These are phyloP conservation scores for Colletotrichum tabaci DNA, from an alignment of 2,329 filamentous ascomycete species.

Conservation along the genomic window DNA sequence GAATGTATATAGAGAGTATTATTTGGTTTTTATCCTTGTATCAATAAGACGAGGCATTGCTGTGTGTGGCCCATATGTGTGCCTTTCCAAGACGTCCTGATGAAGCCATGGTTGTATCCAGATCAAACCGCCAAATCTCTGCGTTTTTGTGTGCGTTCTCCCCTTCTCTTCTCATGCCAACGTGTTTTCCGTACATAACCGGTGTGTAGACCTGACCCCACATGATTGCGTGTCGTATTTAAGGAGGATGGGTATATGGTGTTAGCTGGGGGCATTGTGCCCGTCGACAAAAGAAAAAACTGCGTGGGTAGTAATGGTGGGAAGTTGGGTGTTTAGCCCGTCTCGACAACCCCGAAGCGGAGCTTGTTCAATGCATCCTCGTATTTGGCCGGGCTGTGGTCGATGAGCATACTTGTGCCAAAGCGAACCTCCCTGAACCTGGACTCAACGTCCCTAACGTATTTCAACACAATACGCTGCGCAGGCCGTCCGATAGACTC, in stretches of 20 bases:
- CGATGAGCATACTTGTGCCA: conserved; percentile 80
- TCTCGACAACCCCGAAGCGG: conserved; percentile 61
- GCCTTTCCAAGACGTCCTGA: neutral
- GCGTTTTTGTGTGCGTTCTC: neutral
- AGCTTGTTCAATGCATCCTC: conserved; percentile 78
- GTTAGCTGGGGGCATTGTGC: neutral
- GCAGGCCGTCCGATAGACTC: conserved; percentile 75
- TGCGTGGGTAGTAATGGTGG: neutral
- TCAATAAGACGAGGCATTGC: neutral
- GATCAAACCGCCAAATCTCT: neutral
- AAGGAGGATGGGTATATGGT: conserved; percentile 31
- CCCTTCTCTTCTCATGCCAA: neutral
- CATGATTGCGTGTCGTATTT: conserved; percentile 16
- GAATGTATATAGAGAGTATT: conserved; percentile 6
- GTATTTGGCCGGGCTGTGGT: conserved; percentile 83
- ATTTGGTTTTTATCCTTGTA: neutral
- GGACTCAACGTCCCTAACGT: conserved; percentile 79
- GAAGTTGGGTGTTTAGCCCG: conserved; percentile 8
- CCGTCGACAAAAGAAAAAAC: conserved; percentile 30
- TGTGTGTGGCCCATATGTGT: neutral
- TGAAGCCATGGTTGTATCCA: neutral
- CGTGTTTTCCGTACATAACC: neutral
- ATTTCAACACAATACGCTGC: conserved; percentile 77
- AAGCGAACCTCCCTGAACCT: conserved; percentile 80
- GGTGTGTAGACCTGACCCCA: neutral